phyloP scores from a whole-genome alignment of 2,329 filamentous ascomycete genomes.

The Diaporthe australafricana region DNA sequence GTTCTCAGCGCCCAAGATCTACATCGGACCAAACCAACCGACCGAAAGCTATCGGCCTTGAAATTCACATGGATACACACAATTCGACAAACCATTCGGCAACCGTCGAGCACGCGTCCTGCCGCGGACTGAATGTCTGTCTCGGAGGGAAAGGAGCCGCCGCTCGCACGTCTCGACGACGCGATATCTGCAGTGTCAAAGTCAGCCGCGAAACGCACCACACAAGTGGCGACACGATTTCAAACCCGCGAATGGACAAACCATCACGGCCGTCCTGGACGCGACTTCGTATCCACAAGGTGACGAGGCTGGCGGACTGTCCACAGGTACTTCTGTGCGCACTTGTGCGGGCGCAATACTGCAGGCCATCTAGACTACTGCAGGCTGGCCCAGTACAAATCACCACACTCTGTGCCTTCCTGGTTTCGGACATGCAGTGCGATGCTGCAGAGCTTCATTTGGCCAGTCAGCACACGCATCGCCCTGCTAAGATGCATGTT shows the following conservation, averaged over 20 bases:
- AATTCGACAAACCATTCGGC: background rate
- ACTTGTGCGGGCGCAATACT: conserved; percentile 26
- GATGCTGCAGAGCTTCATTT: background rate
- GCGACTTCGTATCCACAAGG: background rate
- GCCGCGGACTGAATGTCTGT: background rate
- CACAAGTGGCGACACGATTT: background rate
- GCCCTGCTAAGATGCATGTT: conserved; percentile 14
- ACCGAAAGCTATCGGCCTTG: background rate
- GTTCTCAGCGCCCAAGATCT: background rate
- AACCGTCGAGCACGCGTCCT: background rate
- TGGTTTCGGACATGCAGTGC: conserved; percentile 20
- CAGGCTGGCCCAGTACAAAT: conserved; percentile 3
- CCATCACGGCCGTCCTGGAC: background rate
- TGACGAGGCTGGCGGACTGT: conserved; percentile 19
- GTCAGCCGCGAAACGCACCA: background rate
- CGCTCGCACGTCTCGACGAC: background rate
- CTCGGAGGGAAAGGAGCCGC: background rate
- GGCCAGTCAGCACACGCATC: conserved; percentile 33
- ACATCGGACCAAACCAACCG: background rate
- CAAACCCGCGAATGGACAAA: background rate
- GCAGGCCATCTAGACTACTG: conserved; percentile 19
- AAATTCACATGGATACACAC: background rate
- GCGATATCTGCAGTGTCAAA: background rate
- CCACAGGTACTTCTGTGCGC: conserved; percentile 19
- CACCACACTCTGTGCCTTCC: conserved; percentile 7